Base-by-base conservation (phyloP, 306 rosid species). In the Sechiopsis laciniata region DNA sequence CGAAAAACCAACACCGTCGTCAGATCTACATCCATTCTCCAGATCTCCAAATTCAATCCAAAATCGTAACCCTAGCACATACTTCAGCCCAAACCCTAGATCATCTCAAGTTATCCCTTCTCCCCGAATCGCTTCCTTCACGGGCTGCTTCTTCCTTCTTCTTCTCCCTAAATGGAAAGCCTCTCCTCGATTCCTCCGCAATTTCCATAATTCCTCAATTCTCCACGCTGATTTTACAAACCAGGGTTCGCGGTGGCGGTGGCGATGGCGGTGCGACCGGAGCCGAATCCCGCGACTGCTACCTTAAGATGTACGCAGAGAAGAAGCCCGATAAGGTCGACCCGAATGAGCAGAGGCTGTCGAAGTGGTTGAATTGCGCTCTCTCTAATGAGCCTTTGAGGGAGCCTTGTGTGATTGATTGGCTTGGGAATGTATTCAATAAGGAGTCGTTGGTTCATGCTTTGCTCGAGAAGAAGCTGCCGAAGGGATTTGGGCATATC, bases 201-300 rank as follows among this genome's bases (percentile, higher is more conserved):
- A 71, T 88, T 74, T 57, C 72, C 1, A 40, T 51, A 64, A 71
- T 94, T 10, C 5, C 87, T 7, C 89, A 84, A 4, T 78, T 87
- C n/a, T 83, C 96, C 32, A 89, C 95, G 63, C 85, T 94, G 45
- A 53, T 82, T 52, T 77, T 94, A 8, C 88, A 85, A 5, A 10
- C 78, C 22, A 86, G 99, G 35, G 69, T 84, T 51, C 81, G 14
- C 19, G 99, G 97, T 2, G 97, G 97, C 0, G 98, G 97, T 0
- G 98, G 97, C 11, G 97, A 91, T 60, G 96, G 97, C 51, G 99
- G 99, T 0, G 95, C 99, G 1, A 94, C 99, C 0, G 95, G 99
- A 0, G 99, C 99, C 0, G 97, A 94, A 83, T 94, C 99, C 0
- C 96, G 99, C 37, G 99, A 94, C 57, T 94, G 99, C 62, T 94